phyloP scores from a whole-genome alignment of 2,329 filamentous ascomycete genomes.

The Colletotrichum tofieldiae region DNA sequence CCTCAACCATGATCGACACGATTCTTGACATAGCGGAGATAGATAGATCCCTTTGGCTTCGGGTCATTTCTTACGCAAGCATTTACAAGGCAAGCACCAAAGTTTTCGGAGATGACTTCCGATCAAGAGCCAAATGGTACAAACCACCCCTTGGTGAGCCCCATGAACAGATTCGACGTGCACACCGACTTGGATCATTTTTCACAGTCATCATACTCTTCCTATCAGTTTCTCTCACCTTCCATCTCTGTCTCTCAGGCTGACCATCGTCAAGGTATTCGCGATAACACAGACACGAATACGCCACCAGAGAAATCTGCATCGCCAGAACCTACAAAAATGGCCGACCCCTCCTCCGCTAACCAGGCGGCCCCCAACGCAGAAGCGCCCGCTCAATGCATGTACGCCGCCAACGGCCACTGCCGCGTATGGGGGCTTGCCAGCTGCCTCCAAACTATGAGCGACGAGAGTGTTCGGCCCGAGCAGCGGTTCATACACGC shows the following conservation, averaged over 20 bases:
- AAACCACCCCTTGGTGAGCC: neutral
- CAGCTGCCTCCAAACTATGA: neutral
- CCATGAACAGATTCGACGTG: too few relatives aligned
- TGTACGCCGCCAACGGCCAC: neutral
- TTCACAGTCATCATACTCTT: neutral
- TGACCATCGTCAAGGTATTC: neutral
- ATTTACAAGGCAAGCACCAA: neutral
- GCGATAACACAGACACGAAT: neutral
- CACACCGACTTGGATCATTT: too few relatives aligned
- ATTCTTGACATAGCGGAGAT: too few relatives aligned
- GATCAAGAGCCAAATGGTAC: neutral
- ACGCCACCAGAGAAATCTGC: neutral
- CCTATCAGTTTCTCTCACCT: too few relatives aligned
- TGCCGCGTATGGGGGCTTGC: neutral
- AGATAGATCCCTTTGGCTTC: too few relatives aligned
- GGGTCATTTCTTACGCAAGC: too few relatives aligned
- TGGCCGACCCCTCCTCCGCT: neutral
- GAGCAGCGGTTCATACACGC: neutral
- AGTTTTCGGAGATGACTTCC: neutral
- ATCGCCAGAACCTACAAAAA: neutral
- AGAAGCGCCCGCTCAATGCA: neutral
- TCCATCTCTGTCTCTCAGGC: neutral
- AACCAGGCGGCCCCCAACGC: accelerated
- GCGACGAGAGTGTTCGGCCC: accelerated
- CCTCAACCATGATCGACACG: neutral